A percentile compares a stretch with the other conserved stretches of the same genome.
phyloP scores from a whole-genome alignment of 2,329 filamentous ascomycete genomes.

The Fusarium acutatum region DNA sequence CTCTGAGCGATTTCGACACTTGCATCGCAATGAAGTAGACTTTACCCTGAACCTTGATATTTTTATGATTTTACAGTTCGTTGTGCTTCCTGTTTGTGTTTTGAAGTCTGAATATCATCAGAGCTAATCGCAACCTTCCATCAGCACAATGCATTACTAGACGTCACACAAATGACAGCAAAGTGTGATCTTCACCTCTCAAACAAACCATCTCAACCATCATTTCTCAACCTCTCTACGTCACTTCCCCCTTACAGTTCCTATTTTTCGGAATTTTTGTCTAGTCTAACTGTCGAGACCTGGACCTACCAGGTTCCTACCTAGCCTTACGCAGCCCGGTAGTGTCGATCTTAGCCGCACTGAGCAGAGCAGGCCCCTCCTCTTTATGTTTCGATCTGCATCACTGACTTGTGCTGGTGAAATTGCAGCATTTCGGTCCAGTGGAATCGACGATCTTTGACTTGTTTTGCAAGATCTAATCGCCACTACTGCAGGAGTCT shows the following conservation, averaged over 20 bases:
- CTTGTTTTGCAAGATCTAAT: not conserved
- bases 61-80: fast-evolving
- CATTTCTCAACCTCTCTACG: not conserved
- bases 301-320: not conserved
- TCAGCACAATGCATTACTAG: too few relatives aligned
- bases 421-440: not conserved
- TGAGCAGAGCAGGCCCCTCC: not conserved
- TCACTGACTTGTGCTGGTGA: not conserved
- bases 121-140: too few relatives aligned
- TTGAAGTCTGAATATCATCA: not conserved
- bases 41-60: fast-evolving
- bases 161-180: not conserved
- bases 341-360: not conserved
- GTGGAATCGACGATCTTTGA: not conserved
- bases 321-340: not conserved
- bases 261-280: not conserved
- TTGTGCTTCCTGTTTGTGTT: not conserved
- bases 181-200: not conserved
- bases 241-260: not conserved
- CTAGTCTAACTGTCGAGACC: not conserved
- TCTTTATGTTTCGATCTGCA: not conserved
- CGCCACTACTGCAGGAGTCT: not conserved
- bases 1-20: not conserved
- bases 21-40: not conserved
- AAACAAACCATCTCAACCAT: not conserved